Conservation (phyloP, 2,329 filamentous ascomycete species). For the Drechslerella stenobrocha region DNA sequence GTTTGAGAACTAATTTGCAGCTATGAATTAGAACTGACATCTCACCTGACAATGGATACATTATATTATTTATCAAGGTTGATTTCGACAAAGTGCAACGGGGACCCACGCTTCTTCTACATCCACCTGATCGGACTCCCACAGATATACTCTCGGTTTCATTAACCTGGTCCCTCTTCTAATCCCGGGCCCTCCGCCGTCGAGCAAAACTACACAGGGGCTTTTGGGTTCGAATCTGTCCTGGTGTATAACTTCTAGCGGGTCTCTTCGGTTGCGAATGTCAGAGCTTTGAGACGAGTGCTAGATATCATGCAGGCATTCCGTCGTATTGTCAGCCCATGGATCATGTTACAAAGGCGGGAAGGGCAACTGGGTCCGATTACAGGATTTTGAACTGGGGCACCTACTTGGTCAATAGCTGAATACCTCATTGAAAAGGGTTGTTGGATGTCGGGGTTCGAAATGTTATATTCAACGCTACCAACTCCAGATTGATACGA, state of each 20-base stretch:
- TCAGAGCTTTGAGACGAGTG: conserved; percentile 10
- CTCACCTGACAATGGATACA: neutral
- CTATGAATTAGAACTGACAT: neutral
- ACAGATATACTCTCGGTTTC: conserved; percentile 46
- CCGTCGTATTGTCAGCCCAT: neutral
- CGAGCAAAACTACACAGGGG: conserved; percentile 31
- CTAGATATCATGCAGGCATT: conserved; percentile 11
- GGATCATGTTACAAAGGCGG: neutral
- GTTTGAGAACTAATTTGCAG: conserved; percentile 15
- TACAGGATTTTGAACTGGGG: conserved; percentile 14
- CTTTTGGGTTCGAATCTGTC: conserved; percentile 28
- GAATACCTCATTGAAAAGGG: conserved; percentile 17
- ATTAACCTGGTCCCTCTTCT: conserved; percentile 11
- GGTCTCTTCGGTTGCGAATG: conserved; percentile 18
- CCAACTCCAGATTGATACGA: conserved; percentile 25
- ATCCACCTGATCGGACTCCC: conserved; percentile 26
- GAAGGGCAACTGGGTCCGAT: neutral
- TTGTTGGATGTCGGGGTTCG: conserved; percentile 32
- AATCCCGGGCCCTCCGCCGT: conserved; percentile 16
- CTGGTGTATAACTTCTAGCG: conserved; percentile 22
- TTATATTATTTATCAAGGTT: neutral
- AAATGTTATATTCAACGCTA: conserved; percentile 26
- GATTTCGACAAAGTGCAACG: neutral
- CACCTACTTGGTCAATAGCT: conserved; percentile 22
- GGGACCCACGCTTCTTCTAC: conserved; percentile 12